Percentiles rank a stretch among this genome's conserved stretches.
Conservation (phyloP, 1,139 yeast species). For the Zygosaccharomyces pseudobailii region DNA sequence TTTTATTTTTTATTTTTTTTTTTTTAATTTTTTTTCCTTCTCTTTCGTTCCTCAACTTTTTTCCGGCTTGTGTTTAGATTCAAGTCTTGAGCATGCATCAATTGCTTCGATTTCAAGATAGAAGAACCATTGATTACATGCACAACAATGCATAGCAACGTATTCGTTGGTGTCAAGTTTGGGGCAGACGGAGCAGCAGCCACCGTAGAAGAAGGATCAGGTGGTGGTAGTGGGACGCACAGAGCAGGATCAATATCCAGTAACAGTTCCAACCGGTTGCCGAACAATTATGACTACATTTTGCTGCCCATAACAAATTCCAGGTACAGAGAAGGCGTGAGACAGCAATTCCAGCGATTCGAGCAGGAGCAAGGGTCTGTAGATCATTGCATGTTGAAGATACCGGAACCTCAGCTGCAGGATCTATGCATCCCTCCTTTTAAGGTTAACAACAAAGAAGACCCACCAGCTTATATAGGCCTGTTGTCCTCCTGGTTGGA, state of each 20-base stretch:
- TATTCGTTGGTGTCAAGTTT: conserved; percentile 35
- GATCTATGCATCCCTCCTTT: conserved; percentile 39
- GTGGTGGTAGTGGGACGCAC: conserved; percentile 3
- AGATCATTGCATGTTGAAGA: conserved; percentile 21
- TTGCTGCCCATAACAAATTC: conserved; percentile 43
- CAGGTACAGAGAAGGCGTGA: conserved; percentile 40
- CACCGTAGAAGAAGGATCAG: neutral
- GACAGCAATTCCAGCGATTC: conserved; percentile 35
- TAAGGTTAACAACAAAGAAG: conserved; percentile 6
- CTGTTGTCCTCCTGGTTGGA: conserved; percentile 62
- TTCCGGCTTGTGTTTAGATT: neutral
- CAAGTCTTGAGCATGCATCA: neutral
- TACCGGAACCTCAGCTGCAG: conserved; percentile 38
- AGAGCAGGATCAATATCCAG: conserved; percentile 1
- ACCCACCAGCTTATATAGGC: conserved; percentile 36
- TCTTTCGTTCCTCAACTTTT: neutral
- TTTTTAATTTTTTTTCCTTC: neutral
- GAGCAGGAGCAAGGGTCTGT: conserved; percentile 15
- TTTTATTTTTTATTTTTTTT: neutral
- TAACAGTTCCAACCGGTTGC: conserved; percentile 4
- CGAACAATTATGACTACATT: conserved; percentile 36
- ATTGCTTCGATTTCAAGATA: neutral
- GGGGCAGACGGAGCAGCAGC: conserved; percentile 3
- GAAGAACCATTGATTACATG: neutral
- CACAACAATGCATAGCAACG: conserved; percentile 29